Conservation (phyloP, 176 grass and related monocot species). For the Aegilops tauschii region DNA sequence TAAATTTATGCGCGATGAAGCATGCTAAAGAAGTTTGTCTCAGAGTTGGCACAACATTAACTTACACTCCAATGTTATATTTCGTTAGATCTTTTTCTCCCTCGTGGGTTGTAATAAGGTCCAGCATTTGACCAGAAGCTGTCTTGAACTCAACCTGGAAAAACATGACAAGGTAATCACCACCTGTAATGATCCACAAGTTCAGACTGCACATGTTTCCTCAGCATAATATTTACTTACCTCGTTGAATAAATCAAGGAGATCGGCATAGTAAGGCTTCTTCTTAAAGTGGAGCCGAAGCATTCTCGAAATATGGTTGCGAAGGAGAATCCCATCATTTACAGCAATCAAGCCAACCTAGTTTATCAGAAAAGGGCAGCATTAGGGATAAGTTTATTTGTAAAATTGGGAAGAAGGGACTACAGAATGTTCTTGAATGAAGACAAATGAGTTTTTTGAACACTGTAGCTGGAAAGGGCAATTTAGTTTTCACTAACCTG, state of each 20-base stretch:
- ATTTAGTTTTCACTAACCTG: slow-evolving; percentile 49
- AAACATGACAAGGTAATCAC: slow-evolving; percentile 21
- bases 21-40: neutral
- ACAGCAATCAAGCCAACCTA: slow-evolving; percentile 88
- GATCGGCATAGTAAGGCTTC: slow-evolving; percentile 90
- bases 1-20: slow-evolving; percentile 5
- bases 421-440: neutral
- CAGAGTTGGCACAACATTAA: slow-evolving; percentile 20
- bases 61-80: slow-evolving; percentile 77
- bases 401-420: neutral
- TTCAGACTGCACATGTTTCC: neutral
- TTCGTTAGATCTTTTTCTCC: slow-evolving; percentile 85
- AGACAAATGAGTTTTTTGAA: neutral
- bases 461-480: neutral
- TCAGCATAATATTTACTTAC: slow-evolving; percentile 33
- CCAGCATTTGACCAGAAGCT: slow-evolving; percentile 92
- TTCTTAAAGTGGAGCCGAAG: slow-evolving; percentile 69
- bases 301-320: slow-evolving; percentile 76
- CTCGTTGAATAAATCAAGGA: slow-evolving; percentile 96
- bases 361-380: neutral
- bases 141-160: slow-evolving; percentile 92
- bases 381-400: neutral
- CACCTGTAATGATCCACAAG: slow-evolving; percentile 3
- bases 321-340: slow-evolving; percentile 90
- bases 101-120: slow-evolving; percentile 91